Evolutionary conservation across 768 basidiomycete species (phyloP), one percentile per base, ranked within the genome.

Genomic region (Xanthoconium stramineum): DNA sequence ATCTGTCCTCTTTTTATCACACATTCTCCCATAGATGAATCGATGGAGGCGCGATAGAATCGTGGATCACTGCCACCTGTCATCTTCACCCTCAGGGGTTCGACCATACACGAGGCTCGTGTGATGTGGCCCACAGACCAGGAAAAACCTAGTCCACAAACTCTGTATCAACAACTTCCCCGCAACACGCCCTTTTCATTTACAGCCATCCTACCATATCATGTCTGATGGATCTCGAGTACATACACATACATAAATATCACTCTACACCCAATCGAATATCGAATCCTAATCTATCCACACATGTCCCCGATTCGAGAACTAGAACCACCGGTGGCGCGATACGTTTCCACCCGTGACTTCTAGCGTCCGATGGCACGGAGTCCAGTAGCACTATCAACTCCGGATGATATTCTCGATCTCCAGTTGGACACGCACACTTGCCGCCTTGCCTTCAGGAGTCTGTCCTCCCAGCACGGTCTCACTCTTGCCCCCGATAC

Each of bases 401-500:
- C 61, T 63, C 53, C 53, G 70, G 72, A 85, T 75, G 57, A 88
- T 83, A 48, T 79, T 74, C 73, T 90, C 88, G 40, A 90, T 76
- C 66, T 85, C 83, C 33, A 88, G 73, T 68, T 83, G 77, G 28
- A 86, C 78, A 12, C 89, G 77, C 2, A 82, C 77, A 1, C 86
- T 82, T 19, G 85, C 83, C 5, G 86, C 83, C 24, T 72, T 80
- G 15, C 85, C 86, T 59, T 84, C 86, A 9, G 82, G 72, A n/a
- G 76, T 75, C 43, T 73, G 64, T 0, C 86, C 88, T 5, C 88
- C 88, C 35, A 90, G 78, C 30, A 79, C 51, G 36, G 63, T 38
- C 37, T 72, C 60, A 52, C 70, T 47, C 38, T 63, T 56, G 8
- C 68, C 52, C 44, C 75, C 78, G 51, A 83, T 73, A 6, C 86